Evolutionary conservation across 305 asterid genomes (phyloP), one percentile per base, ranked within the genome.

Genomic region (Euphrasia arctica): DNA sequence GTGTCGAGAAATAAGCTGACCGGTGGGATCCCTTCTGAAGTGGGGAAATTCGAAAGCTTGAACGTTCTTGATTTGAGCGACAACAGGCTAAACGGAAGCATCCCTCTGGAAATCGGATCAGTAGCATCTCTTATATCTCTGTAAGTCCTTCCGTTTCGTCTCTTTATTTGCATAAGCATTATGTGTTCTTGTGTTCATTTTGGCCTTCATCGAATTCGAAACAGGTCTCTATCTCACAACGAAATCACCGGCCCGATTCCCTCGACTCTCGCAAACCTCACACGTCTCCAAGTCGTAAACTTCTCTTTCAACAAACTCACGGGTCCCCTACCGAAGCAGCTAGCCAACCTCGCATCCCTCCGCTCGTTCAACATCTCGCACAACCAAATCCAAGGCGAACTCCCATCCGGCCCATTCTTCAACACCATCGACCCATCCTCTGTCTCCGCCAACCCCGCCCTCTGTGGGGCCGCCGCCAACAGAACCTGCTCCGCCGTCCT

Each of bases 321-420:
- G 0, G 95, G 95, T 36, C 54, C 74, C 12, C 66, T 87, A 49
- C 95, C 95, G 14, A 87, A 81, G 78, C 82, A 78, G 72, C 81
- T 87, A 9, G 82, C 76, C 14, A 71, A 85, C 65, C 95, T 87
- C 54, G 80, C 68, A 31, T 74, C 57, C 68, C 87, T 87, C 43
- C 72, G 68, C 1, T 73, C 70, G 32, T 87, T 87, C 64, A 85
- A 87, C 77, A 63, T 87, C 58, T 83, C 95, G 4, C 90, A 87
- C 79, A 87, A 87, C 75, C 85, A 85, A 56, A 77, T 87, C 22
- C 77, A 83, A 63, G 95, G 92, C 3, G 92, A 87, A 62, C 82
- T 87, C 51, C 95, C 95, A 8, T 63, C 81, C 2, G 80, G 88
- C 63, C 78, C 74, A 18, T 87, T 87, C 72, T 87, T 85, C 82